Conservation (phyloP, 352 stramenopile species). For the Phytophthora agathidicida region DNA sequence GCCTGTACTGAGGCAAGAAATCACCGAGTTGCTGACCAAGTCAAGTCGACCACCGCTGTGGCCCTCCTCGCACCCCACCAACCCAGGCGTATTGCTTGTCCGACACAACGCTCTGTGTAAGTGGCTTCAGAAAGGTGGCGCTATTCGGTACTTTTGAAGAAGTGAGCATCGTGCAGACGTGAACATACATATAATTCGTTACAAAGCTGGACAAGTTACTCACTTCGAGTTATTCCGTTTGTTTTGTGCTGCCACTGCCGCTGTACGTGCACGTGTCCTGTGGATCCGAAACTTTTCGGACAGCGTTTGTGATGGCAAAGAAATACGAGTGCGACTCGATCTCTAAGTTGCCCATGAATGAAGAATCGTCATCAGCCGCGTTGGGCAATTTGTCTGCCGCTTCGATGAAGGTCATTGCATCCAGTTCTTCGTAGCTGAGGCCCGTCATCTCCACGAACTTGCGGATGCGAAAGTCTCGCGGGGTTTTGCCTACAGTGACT, state of each 20-base stretch:
- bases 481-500: conserved; percentile 40
- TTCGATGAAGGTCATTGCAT: conserved; percentile 56
- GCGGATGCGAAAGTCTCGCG: conserved; percentile 58
- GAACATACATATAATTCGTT: too few species aligned
- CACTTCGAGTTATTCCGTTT: background rate
- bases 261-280: conserved; percentile 26
- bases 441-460: conserved; percentile 71
- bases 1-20: conserved; percentile 59
- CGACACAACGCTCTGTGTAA: conserved; percentile 54
- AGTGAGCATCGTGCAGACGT: background rate
- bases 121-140: conserved; percentile 58
- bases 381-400: conserved; percentile 36
- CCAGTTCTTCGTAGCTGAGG: conserved; percentile 43
- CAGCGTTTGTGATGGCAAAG: conserved; percentile 20
- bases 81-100: conserved; percentile 63
- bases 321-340: conserved; percentile 23
- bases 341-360: conserved; percentile 34
- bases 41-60: conserved; percentile 57
- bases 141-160: conserved; percentile 46
- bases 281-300: conserved; percentile 20
- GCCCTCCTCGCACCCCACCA: conserved; percentile 56
- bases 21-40: conserved; percentile 57
- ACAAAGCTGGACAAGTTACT: background rate
- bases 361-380: conserved; percentile 22
- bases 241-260: conserved; percentile 3